Conservation (phyloP, 805 yeast species). For the Teunomyces tritomae region DNA sequence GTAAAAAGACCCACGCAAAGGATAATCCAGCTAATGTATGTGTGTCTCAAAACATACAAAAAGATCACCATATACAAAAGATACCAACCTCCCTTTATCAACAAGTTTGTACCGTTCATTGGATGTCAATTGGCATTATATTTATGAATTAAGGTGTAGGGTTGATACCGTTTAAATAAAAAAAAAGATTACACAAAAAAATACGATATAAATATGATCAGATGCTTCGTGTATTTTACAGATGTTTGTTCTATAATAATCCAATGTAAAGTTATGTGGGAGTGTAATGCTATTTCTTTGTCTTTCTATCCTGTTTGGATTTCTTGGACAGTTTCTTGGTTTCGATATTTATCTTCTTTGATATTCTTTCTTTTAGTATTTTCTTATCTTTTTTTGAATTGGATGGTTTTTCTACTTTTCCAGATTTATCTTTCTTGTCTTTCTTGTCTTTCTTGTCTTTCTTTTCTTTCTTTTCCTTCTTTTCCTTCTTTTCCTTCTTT, state of each 20-base stretch:
- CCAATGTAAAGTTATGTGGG: background rate
- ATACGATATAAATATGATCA: background rate
- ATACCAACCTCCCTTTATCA: slow-evolving; percentile 1
- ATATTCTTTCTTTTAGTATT: slow-evolving; percentile 16
- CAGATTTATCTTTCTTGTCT: slow-evolving; percentile 17
- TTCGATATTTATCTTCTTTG: slow-evolving; percentile 11
- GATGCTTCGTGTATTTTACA: background rate
- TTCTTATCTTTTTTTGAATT: slow-evolving; percentile 20
- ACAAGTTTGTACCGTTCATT: background rate
- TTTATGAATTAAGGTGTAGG: background rate
- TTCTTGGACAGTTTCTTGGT: slow-evolving; percentile 5
- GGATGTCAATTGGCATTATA: background rate
- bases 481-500: slow-evolving; percentile 20
- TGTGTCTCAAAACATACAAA: slow-evolving; percentile 8
- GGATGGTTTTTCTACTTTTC: slow-evolving; percentile 20
- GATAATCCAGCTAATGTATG: slow-evolving; percentile 10
- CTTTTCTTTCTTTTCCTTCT: slow-evolving; percentile 27
- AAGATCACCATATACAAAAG: background rate
- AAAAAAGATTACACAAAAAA: slow-evolving; percentile 2
- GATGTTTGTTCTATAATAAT: background rate
- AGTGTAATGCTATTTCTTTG: slow-evolving; percentile 5
- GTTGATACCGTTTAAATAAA: background rate
- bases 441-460: slow-evolving; percentile 21
- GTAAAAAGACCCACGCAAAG: slow-evolving; percentile 1
- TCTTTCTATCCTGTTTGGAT: background rate